Percentiles rank a stretch among this genome's conserved stretches.
Conservation (phyloP, 2,329 filamentous ascomycete genomes). For the Lizonia empirigonia region DNA sequence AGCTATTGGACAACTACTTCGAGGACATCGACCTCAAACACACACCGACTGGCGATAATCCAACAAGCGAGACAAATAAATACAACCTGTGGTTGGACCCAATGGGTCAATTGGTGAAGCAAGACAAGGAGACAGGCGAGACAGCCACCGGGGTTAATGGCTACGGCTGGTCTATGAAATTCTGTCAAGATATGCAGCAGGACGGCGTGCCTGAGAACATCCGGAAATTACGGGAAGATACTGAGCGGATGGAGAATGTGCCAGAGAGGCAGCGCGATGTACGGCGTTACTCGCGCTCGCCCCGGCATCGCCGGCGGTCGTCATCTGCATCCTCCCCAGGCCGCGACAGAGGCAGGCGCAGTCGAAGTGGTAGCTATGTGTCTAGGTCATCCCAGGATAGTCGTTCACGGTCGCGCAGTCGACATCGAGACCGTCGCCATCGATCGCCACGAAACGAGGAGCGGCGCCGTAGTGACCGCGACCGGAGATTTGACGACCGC, state of each 20-base stretch:
- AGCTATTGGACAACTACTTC: conserved; percentile 70
- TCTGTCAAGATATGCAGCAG: conserved; percentile 81
- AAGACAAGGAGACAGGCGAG: conserved; percentile 70
- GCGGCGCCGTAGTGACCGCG: conserved; percentile 15
- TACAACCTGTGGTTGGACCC: conserved; percentile 66
- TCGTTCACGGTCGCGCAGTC: conserved; percentile 23
- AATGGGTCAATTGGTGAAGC: conserved; percentile 70
- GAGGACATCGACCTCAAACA: conserved; percentile 62
- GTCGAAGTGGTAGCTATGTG: conserved; percentile 20
- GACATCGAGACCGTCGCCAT: conserved; percentile 18
- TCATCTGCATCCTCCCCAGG: conserved; percentile 25
- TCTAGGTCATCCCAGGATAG: conserved; percentile 28
- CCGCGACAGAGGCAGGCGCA: conserved; percentile 18
- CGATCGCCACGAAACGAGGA: conserved; percentile 17
- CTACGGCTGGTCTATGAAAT: conserved; percentile 83
- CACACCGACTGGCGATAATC: conserved; percentile 54
- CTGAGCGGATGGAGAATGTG: conserved; percentile 22
- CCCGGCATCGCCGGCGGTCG: conserved; percentile 20
- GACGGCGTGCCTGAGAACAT: conserved; percentile 32
- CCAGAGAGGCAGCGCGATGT: conserved; percentile 17
- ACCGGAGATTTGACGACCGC: conserved; percentile 14
- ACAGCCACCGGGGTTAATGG: conserved; percentile 73
- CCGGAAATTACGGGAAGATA: conserved; percentile 27
- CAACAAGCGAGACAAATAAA: conserved; percentile 34
- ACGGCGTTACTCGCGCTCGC: conserved; percentile 16